phyloP scores from a whole-genome alignment of 305 asterid species.

The Solanum hybrid region DNA sequence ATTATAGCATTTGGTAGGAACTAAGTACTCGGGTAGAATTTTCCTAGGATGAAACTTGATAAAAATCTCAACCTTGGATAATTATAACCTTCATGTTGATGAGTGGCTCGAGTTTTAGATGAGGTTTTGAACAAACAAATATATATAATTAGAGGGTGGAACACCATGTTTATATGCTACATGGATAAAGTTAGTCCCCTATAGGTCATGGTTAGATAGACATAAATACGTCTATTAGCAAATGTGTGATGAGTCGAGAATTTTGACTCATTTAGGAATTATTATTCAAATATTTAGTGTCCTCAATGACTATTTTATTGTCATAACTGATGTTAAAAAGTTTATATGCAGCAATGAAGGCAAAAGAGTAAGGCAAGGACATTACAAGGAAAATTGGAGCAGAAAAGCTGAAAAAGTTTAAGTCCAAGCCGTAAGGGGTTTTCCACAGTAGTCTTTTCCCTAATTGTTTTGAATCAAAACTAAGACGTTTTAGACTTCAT shows the following conservation, averaged over 20 bases:
- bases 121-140: neutral
- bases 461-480: too few species aligned
- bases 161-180: neutral
- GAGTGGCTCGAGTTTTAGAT: neutral
- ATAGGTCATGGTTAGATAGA: neutral
- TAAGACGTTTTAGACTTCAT: neutral
- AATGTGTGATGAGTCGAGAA: too few species aligned
- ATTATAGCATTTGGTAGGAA: neutral
- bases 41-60: neutral
- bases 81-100: neutral
- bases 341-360: too few species aligned
- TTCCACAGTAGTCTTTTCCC: neutral
- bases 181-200: neutral
- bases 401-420: too few species aligned
- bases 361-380: too few species aligned
- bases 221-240: neutral
- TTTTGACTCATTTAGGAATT: too few species aligned
- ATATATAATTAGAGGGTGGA: neutral
- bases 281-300: too few species aligned
- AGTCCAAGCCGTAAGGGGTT: neutral
- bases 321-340: too few species aligned
- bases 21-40: neutral
- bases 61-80: neutral
- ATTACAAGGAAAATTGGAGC: too few species aligned
- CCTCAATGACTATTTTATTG: too few species aligned